Percentiles rank a stretch among this genome's conserved stretches.
Evolutionary conservation across 2,329 filamentous ascomycete species (phyloP).

Genomic region (Cladosporium halotolerans): DNA sequence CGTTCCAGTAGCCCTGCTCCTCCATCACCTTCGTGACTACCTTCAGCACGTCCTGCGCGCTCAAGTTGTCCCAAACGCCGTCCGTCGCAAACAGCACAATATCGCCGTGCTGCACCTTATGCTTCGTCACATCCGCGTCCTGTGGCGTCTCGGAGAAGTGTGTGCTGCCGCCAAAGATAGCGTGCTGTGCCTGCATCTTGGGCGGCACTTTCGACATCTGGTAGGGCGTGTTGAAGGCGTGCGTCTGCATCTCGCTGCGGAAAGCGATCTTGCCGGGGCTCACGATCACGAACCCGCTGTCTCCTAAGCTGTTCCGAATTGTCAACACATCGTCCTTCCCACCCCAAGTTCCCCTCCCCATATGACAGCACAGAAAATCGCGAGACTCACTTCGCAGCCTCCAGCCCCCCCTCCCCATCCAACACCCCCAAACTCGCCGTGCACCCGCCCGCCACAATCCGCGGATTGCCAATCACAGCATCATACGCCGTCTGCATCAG

Average conservation of each 20-base stretch:
- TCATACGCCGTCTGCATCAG: constrained; percentile 83
- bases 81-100: constrained; percentile 92
- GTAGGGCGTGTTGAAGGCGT: constrained; percentile 96
- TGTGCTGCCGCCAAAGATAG: constrained; percentile 69
- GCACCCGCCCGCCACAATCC: constrained; percentile 76
- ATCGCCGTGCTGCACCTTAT: constrained; percentile 79
- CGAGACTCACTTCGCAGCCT: constrained; percentile 67
- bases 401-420: constrained; percentile 64
- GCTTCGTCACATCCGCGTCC: constrained; percentile 73
- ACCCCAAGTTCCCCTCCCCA: no score
- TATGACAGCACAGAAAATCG: no score
- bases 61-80: constrained; percentile 93
- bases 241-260: constrained; percentile 79
- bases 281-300: constrained; percentile 87
- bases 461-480: constrained; percentile 65
- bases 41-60: constrained; percentile 78
- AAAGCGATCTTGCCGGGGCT: constrained; percentile 79
- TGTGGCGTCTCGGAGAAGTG: constrained; percentile 71
- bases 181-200: constrained; percentile 69
- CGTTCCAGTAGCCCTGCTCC: constrained; percentile 34
- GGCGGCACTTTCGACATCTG: constrained; percentile 85
- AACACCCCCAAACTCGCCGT: constrained; percentile 86
- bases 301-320: constrained; percentile 57
- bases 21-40: constrained; percentile 67
- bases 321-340: constrained; percentile 1